Base-by-base conservation (phyloP, 768 basidiomycete genomes). In the Lenzites betulinus region DNA sequence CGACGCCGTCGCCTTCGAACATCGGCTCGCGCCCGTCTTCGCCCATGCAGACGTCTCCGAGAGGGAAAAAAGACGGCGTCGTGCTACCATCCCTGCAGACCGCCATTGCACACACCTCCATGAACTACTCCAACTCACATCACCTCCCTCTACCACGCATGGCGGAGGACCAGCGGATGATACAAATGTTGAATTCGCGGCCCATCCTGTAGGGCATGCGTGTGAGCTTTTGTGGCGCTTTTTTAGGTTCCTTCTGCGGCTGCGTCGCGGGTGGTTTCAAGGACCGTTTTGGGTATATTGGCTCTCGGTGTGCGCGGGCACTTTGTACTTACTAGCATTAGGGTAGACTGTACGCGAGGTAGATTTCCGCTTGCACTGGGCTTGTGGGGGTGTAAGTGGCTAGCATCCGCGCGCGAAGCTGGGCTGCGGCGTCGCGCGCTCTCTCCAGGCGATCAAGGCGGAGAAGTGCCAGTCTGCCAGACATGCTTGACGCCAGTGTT, bases 111-210 rank as follows among this genome's bases (percentile, higher is more conserved):
- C 54, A 18, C 66, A 73, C 64, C 54, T 68, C 58, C 54, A 64
- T 64, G 67, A 66, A 46, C 64, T 69, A 62, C 54, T 69, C 57
- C 38, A 66, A 43, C 66, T 69, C 46, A 64, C 71, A 51, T 73
- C 68, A 64, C 57, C 64, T 66, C 54, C 58, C 53, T 36, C 71
- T 74, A 51, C 66, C 74, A 16, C 77, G 81, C 60, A 68, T 78
- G 61, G 74, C 84, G 44, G 84, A 87, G 72, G 85, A 86, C 67
- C 80, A 86, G 68, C 78, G 85, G 28, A 75, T 87, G 58, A 85
- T 86, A 55, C 80, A 81, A 63, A 82, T 85, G 77, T 70, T 86
- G 53, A 86, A 87, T 63, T 76, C 77, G 42, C 71, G 73, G 44
- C 72, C 73, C 47, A 68, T 75, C 42, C 58, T 64, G 64, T 74